phyloP scores from a whole-genome alignment of 371 early-diverging fungal genomes.

The Lichtheimia ornata region DNA sequence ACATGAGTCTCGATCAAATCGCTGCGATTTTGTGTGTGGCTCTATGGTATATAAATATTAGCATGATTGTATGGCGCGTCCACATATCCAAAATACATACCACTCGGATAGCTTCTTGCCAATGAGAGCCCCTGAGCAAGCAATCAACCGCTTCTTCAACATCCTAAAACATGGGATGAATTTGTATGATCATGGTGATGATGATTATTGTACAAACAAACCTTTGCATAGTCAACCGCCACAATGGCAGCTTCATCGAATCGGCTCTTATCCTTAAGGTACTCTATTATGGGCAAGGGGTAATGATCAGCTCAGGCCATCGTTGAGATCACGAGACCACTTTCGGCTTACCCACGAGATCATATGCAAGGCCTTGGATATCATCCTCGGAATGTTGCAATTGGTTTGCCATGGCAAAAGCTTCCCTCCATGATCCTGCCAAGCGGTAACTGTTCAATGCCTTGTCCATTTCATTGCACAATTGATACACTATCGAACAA shows the following conservation, averaged over 20 bases:
- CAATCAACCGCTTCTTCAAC: slow-evolving; percentile 66
- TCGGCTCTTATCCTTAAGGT: slow-evolving; percentile 56
- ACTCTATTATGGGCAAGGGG: slow-evolving; percentile 30
- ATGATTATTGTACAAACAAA: background rate
- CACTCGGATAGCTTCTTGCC: slow-evolving; percentile 72
- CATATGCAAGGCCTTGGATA: slow-evolving; percentile 51
- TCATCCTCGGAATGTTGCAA: slow-evolving; percentile 52
- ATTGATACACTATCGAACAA: slow-evolving; percentile 50
- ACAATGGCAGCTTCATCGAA: slow-evolving; percentile 65
- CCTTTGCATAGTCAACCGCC: slow-evolving; percentile 65
- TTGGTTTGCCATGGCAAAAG: slow-evolving; percentile 66
- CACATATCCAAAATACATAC: slow-evolving; percentile 21
- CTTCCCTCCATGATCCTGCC: slow-evolving; percentile 73
- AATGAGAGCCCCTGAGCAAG: slow-evolving; percentile 66
- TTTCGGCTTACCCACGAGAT: slow-evolving; percentile 32
- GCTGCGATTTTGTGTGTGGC: slow-evolving; percentile 52
- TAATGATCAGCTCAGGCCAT: background rate
- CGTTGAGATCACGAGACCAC: too few species aligned
- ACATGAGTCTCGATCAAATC: slow-evolving; percentile 80
- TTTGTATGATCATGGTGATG: background rate
- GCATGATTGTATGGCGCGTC: background rate
- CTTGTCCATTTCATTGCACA: slow-evolving; percentile 61
- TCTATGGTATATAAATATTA: slow-evolving; percentile 26
- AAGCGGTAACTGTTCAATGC: slow-evolving; percentile 73
- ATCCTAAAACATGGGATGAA: slow-evolving; percentile 37